phyloP scores from a whole-genome alignment of 164 flowering plant species.

The Echeveria elegans region DNA sequence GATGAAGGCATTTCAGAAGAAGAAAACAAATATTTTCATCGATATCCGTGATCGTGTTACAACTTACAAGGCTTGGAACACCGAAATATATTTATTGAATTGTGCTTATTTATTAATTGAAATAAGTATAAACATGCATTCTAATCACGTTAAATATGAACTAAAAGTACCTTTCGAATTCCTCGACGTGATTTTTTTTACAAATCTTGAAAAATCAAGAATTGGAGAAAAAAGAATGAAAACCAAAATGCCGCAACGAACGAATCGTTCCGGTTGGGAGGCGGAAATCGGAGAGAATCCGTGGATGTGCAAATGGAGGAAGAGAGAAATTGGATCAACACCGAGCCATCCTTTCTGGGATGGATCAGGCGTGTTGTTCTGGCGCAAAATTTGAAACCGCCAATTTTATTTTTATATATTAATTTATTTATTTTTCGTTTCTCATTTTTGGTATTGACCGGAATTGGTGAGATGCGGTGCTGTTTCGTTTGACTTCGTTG shows the following conservation, averaged over 20 bases:
- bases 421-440: background rate
- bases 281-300: background rate
- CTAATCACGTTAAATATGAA: no score
- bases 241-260: background rate
- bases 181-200: no score
- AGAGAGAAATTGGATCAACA: background rate
- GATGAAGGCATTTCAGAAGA: no score
- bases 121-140: no score
- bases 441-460: background rate
- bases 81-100: no score
- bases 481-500: background rate
- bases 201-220: no score
- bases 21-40: no score
- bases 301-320: background rate
- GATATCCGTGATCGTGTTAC: no score
- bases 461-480: background rate
- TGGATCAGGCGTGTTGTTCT: constrained; percentile 2
- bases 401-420: background rate
- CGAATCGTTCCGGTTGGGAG: background rate
- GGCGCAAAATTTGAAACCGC: constrained; percentile 1
- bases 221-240: background rate
- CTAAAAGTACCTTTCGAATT: no score
- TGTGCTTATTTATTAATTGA: no score
- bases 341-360: constrained; percentile 1
- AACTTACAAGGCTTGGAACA: no score